Conservation (phyloP, 768 basidiomycete species). For the Boletus huronensis region DNA sequence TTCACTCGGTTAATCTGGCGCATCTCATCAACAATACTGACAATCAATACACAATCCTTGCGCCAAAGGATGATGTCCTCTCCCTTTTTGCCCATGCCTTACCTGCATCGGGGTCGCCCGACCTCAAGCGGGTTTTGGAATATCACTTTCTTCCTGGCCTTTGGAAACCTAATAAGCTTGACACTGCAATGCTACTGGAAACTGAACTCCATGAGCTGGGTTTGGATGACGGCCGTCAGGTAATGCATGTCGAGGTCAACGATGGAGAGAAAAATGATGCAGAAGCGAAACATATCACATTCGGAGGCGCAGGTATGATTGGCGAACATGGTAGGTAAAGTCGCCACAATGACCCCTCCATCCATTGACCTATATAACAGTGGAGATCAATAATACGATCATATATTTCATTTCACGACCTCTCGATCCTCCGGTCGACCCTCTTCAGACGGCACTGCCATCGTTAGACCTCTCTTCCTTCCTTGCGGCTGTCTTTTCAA, state of each 20-base stretch:
- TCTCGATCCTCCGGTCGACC: conserved; percentile 76
- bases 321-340: conserved; percentile 65
- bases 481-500: conserved; percentile 86
- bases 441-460: conserved; percentile 77
- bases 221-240: conserved; percentile 65
- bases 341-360: neutral
- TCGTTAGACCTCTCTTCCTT: conserved; percentile 86
- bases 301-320: conserved; percentile 79
- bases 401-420: conserved; percentile 89
- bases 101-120: conserved; percentile 62
- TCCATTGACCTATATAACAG: conserved; percentile 36
- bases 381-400: conserved; percentile 69
- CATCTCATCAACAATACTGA: conserved; percentile 68
- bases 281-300: conserved; percentile 57
- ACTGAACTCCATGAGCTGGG: conserved; percentile 75
- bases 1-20: conserved; percentile 78
- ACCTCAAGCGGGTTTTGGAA: conserved; percentile 67
- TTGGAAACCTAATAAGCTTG: conserved; percentile 67
- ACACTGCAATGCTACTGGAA: conserved; percentile 70
- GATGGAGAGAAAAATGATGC: conserved; percentile 44
- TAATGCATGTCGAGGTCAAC: conserved; percentile 64
- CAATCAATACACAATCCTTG: conserved; percentile 81
- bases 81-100: conserved; percentile 50
- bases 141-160: conserved; percentile 92
- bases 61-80: conserved; percentile 84